A percentile compares a stretch with the other conserved stretches of the same genome.
Conservation (phyloP, 805 yeast genomes). For the Hanseniaspora guilliermondii region DNA sequence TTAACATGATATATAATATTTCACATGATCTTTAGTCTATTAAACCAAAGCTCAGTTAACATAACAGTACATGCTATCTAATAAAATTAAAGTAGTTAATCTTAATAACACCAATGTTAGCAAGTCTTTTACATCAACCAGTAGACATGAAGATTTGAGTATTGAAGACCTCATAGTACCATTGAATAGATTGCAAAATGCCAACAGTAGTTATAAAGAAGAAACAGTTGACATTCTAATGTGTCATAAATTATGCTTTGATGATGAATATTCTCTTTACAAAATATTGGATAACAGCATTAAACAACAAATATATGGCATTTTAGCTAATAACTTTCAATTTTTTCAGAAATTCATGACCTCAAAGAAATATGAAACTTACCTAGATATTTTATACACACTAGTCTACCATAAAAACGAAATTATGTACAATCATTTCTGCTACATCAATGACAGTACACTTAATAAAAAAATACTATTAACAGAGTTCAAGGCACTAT, state of each 20-base stretch:
- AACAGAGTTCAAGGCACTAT: slow-evolving; percentile 16
- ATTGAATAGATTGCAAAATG: background rate
- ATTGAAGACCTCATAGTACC: background rate
- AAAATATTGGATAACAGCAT: background rate
- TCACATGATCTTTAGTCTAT: no score
- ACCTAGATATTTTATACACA: background rate
- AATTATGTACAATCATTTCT: background rate
- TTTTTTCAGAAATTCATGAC: slow-evolving; percentile 1
- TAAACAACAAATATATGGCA: background rate
- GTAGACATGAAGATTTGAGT: background rate
- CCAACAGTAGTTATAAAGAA: background rate
- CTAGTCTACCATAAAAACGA: background rate
- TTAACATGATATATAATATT: no score
- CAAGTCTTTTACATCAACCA: no score
- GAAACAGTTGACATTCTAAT: background rate
- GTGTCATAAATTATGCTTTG: background rate
- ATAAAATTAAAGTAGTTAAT: background rate
- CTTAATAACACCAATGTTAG: background rate
- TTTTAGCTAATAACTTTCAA: background rate
- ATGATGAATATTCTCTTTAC: background rate
- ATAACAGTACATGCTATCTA: background rate
- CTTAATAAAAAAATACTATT: background rate
- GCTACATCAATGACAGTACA: background rate
- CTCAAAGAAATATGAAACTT: background rate
- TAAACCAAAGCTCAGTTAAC: background rate